Conservation (phyloP, 2,329 filamentous ascomycete species). For the Trichophyton rubrum region DNA sequence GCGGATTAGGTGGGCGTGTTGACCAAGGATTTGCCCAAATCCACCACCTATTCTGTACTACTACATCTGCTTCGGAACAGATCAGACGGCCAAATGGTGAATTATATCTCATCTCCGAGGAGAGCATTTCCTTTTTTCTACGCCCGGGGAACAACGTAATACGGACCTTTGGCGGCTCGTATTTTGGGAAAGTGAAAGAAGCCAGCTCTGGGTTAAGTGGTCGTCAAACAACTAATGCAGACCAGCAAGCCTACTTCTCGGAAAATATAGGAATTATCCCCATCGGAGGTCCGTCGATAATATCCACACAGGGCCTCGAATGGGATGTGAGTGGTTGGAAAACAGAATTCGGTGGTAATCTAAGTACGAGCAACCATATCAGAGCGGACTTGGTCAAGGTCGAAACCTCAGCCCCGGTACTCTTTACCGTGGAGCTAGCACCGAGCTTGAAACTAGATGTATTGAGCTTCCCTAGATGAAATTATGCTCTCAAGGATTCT, state of each 20-base stretch:
- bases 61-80: slow-evolving; percentile 1
- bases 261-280: slow-evolving; percentile 81
- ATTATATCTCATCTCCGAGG: slow-evolving; percentile 68
- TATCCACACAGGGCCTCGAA: slow-evolving; percentile 68
- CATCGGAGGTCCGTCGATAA: slow-evolving; percentile 61
- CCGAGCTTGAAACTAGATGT: slow-evolving; percentile 21
- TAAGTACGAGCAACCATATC: slow-evolving; percentile 75
- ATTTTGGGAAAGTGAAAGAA: not conserved
- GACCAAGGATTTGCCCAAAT: slow-evolving; percentile 86
- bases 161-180: slow-evolving; percentile 40
- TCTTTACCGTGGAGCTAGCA: slow-evolving; percentile 62
- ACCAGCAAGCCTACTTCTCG: slow-evolving; percentile 43
- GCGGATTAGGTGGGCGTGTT: slow-evolving; percentile 76
- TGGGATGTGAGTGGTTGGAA: slow-evolving; percentile 83
- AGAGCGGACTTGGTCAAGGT: slow-evolving; percentile 49
- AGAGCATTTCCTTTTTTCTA: slow-evolving; percentile 74
- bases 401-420: slow-evolving; percentile 49
- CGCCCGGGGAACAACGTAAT: slow-evolving; percentile 56
- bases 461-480: not conserved
- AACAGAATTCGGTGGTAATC: slow-evolving; percentile 58
- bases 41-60: slow-evolving; percentile 57
- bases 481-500: not conserved
- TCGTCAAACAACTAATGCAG: slow-evolving; percentile 1
- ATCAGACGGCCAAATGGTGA: slow-evolving; percentile 31
- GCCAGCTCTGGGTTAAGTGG: not conserved